phyloP scores from a whole-genome alignment of 768 basidiomycete genomes.

The Amanita exitialis region DNA sequence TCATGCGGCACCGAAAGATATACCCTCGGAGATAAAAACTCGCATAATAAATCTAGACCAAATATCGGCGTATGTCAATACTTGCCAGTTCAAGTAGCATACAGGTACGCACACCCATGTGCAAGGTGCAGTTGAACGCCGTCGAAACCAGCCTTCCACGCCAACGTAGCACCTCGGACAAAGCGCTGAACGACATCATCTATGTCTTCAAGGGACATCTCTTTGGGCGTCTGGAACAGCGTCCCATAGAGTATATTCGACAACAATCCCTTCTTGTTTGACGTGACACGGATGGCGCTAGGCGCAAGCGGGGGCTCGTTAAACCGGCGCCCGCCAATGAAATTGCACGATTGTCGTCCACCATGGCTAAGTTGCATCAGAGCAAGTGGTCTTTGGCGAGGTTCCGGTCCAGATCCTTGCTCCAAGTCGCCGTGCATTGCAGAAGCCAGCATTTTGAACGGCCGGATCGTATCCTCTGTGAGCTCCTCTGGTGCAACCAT shows the following conservation, averaged over 20 bases:
- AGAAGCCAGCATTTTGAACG: slow-evolving; percentile 40
- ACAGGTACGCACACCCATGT: slow-evolving; percentile 64
- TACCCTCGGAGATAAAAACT: slow-evolving; percentile 3
- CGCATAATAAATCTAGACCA: not conserved
- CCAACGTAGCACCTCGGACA: slow-evolving; percentile 54
- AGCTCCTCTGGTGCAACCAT: slow-evolving; percentile 43
- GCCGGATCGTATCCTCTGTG: slow-evolving; percentile 29
- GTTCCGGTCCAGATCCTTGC: not conserved
- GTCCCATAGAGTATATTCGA: slow-evolving; percentile 31
- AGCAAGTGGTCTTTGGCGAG: slow-evolving; percentile 29
- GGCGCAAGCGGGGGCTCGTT: slow-evolving; percentile 62
- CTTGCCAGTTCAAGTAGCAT: not conserved
- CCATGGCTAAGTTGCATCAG: slow-evolving; percentile 80
- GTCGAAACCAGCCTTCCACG: slow-evolving; percentile 66
- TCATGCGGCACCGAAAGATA: not conserved
- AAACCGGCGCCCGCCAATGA: slow-evolving; percentile 57
- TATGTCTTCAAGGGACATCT: slow-evolving; percentile 54
- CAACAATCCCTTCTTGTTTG: slow-evolving; percentile 16
- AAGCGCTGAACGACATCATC: slow-evolving; percentile 51
- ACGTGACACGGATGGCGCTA: slow-evolving; percentile 46
- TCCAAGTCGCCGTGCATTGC: slow-evolving; percentile 32
- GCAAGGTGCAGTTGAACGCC: slow-evolving; percentile 80
- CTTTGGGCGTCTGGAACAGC: slow-evolving; percentile 53
- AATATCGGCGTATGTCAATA: not conserved
- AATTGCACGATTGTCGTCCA: slow-evolving; percentile 73